phyloP scores from a whole-genome alignment of 75 land plant genomes.

The Picea sitchensis region DNA sequence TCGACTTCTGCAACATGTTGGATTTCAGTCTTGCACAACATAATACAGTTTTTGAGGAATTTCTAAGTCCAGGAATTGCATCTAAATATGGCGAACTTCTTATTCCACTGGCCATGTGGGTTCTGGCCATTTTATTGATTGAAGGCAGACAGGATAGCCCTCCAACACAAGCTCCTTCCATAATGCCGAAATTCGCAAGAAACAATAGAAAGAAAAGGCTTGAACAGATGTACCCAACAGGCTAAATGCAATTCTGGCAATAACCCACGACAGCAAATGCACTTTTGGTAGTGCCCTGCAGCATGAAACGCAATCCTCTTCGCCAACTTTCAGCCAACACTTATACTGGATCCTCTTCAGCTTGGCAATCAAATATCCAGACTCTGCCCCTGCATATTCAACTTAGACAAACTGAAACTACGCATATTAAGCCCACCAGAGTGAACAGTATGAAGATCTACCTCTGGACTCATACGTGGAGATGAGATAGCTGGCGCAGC shows the following conservation, averaged over 20 bases:
- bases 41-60: neutral
- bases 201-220: neutral
- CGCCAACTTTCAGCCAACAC: neutral
- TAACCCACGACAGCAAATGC: neutral
- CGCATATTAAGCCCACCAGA: neutral
- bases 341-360: neutral
- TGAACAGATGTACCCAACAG: neutral
- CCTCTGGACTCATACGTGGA: too few relatives aligned
- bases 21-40: neutral
- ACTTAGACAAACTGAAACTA: neutral
- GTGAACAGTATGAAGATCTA: too few relatives aligned
- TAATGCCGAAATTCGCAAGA: neutral
- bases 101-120: neutral
- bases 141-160: neutral
- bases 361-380: neutral
- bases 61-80: neutral
- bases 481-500: neutral
- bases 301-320: too few relatives aligned
- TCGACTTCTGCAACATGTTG: neutral
- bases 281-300: too few relatives aligned
- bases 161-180: conserved; percentile 4
- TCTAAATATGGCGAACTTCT: neutral
- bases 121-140: neutral
- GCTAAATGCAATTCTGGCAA: neutral
- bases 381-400: neutral